Base-by-base conservation (phyloP, 2,329 filamentous ascomycete species). In the Epichloe typhina region DNA sequence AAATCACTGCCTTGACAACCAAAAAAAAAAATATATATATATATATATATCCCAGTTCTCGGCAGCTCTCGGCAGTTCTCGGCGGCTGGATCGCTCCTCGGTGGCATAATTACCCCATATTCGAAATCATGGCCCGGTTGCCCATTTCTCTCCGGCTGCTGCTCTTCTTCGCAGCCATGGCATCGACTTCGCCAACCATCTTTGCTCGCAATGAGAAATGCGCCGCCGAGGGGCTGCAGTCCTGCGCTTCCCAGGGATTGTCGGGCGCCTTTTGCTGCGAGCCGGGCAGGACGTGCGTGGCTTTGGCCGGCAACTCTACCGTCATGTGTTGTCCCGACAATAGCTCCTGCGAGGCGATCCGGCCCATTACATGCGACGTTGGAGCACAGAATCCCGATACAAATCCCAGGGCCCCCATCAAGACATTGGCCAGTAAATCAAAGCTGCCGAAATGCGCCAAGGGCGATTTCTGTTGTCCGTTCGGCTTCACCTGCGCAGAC, bases 221-320 rank as follows among this genome's bases (percentile, higher is more conserved):
- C 65, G 67, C 73, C 39, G 71, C 74, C 37, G 60, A 70, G 15
- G 57, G 63, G 47, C 74, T 79, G 51, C 63, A 67, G 17, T 70
- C 72, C 56, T 88, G 84, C 61, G 37, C 50, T 9, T 66, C 74
- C 23, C 62, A 67, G 31, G 70, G 68, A 33, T 71, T 86, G 21
- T 82, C 84, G 1, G 69, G 69, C 48, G 72, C 76, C 62, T 87
- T 89, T 62, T 88, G 84, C 70, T 90, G 86, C 61, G 66, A 74
- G 3, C 54, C 66, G 31, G 66, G 63, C 17, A 68, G 72, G 6
- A 72, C 62, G 3, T 90, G 86, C 66, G 69, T 79, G 40, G 59
- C 73, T 1, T 73, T 89, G 45, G 82, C 82, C 11, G 77, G 70
- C n/a, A 69, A 72, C 43, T 83, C 82, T 5, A 86, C 84, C 0